Conservation (phyloP, 208 protist genomes). For the Crithidia mellificae region DNA sequence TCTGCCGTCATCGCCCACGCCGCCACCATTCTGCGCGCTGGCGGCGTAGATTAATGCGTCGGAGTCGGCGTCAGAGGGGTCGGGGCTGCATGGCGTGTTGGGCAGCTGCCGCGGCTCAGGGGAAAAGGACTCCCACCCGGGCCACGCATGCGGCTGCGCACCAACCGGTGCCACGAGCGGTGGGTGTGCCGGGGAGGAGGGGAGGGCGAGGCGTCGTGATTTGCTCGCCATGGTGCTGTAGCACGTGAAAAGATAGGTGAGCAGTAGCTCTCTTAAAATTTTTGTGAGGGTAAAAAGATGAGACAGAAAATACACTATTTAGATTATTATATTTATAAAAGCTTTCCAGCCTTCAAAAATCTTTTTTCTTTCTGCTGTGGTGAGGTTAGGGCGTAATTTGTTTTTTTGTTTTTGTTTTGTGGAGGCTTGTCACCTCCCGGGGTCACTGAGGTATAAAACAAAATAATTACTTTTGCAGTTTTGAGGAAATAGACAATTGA, state of each 20-base stretch:
- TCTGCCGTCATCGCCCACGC: not conserved
- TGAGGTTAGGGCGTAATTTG: no score
- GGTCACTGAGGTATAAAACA: no score
- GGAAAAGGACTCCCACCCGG: slow-evolving; percentile 13
- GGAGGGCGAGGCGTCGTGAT: not conserved
- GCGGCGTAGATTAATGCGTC: not conserved
- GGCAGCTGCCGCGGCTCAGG: not conserved
- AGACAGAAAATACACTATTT: no score
- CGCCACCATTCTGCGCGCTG: not conserved
- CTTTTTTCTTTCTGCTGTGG: no score
- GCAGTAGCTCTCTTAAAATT: not conserved
- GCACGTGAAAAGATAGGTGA: not conserved
- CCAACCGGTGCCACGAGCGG: not conserved
- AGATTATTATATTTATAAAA: no score
- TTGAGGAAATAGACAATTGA: no score
- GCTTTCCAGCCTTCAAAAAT: no score
- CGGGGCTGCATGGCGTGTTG: not conserved
- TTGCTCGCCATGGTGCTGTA: slow-evolving; percentile 2
- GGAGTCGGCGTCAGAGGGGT: not conserved
- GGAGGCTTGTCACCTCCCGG: no score
- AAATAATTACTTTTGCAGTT: no score
- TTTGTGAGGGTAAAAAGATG: no score
- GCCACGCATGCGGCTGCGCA: slow-evolving; percentile 13
- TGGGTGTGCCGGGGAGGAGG: not conserved
- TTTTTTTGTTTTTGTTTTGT: no score